A percentile compares a stretch with the other conserved stretches of the same genome.
Conservation (phyloP, 192 early-diverging fungal genomes). For the Fimicolochytrium jonesii region DNA sequence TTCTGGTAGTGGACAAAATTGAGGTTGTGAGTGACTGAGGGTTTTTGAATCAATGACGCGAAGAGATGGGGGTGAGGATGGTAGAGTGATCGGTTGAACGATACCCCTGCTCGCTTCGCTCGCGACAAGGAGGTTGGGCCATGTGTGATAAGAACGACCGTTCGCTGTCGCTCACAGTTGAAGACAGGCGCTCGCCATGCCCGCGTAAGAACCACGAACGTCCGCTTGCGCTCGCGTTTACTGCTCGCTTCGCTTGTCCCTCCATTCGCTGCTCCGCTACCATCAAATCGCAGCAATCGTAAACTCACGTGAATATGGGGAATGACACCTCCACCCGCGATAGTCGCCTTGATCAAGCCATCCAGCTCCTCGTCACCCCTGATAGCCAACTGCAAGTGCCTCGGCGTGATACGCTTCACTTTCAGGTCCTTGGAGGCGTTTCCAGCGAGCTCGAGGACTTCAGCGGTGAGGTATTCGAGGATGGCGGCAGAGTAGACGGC, state of each 20-base stretch:
- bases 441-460: constrained; percentile 88
- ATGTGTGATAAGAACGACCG: too few species aligned
- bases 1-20: constrained; percentile 15
- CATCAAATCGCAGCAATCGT: neutral
- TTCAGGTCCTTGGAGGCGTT: constrained; percentile 89
- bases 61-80: too few species aligned
- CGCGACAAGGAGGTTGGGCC: too few species aligned
- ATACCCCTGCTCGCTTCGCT: too few species aligned
- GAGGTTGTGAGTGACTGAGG: neutral
- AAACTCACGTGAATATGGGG: constrained; percentile 35
- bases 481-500: constrained; percentile 90
- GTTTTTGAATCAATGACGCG: neutral
- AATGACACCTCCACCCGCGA: constrained; percentile 69
- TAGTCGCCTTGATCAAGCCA: constrained; percentile 81
- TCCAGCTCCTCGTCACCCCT: constrained; percentile 91
- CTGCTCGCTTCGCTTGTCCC: too few species aligned
- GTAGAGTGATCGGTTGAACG: too few species aligned
- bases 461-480: constrained; percentile 89
- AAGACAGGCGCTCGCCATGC: too few species aligned
- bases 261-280: neutral
- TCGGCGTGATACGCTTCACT: constrained; percentile 84
- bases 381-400: constrained; percentile 88
- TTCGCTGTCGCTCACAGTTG: too few species aligned
- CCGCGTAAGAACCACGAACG: too few species aligned
- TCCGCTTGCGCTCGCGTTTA: too few species aligned